Conservation (phyloP, 179 eudicot species). For the Beta macrorhiza region DNA sequence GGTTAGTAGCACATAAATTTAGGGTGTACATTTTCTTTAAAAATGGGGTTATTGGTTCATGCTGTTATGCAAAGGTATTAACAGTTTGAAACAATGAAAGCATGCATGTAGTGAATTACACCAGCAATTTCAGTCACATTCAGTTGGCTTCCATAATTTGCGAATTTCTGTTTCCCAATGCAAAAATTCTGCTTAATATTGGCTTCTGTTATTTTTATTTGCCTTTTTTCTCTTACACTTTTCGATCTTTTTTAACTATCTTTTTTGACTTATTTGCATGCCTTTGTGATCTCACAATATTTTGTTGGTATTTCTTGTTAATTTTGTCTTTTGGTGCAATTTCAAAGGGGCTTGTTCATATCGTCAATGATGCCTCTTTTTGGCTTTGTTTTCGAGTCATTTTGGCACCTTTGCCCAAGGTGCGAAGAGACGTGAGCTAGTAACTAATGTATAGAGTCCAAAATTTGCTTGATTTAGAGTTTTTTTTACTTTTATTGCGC, state of each 20-base stretch:
- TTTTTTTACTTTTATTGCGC: conserved; percentile 5
- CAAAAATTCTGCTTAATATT: background rate
- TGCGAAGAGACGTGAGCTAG: conserved; percentile 27
- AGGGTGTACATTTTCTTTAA: background rate
- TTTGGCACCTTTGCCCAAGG: conserved; percentile 5
- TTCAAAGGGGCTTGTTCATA: conserved; percentile 5
- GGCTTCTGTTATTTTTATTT: background rate
- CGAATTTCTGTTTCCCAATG: conserved; percentile 6
- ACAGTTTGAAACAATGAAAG: conserved; percentile 4
- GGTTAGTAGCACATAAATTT: no score
- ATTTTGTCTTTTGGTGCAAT: conserved; percentile 25
- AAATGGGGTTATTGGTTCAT: background rate
- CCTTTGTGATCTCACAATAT: conserved; percentile 11
- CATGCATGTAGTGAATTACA: conserved; percentile 28
- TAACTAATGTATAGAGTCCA: conserved; percentile 9
- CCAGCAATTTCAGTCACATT: background rate
- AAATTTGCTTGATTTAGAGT: background rate
- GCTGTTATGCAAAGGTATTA: background rate
- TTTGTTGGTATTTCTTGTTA: conserved; percentile 19
- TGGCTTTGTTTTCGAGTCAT: conserved; percentile 1
- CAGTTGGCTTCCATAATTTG: conserved; percentile 3
- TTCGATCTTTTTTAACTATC: background rate
- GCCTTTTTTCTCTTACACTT: background rate
- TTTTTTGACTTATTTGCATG: conserved; percentile 30
- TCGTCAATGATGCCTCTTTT: conserved; percentile 11